These are phyloP conservation scores for Scolecobasidium constrictum DNA, from an alignment of 2,329 filamentous ascomycete genomes.

Conservation along the genomic window DNA sequence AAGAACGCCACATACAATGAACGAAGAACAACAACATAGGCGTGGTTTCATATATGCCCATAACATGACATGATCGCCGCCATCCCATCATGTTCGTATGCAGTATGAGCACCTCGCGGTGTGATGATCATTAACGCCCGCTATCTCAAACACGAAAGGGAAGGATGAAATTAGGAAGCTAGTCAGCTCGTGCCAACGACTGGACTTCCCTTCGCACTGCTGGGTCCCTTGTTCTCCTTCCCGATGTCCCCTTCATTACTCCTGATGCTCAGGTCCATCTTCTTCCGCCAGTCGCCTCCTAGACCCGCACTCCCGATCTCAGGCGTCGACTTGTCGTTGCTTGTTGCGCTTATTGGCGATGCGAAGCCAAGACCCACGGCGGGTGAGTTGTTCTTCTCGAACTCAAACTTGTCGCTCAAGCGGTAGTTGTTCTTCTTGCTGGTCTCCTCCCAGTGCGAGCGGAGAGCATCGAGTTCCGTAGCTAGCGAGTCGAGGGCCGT, in stretches of 20 bases:
- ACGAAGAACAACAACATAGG: too few species aligned
- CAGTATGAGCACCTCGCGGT: too few species aligned
- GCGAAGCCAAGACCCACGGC: background rate
- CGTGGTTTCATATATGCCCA: too few species aligned
- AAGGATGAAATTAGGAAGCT: too few species aligned
- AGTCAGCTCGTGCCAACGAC: too few species aligned
- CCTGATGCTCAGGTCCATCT: background rate
- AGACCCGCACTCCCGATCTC: background rate
- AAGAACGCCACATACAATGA: too few species aligned
- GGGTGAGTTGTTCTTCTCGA: conserved; percentile 41
- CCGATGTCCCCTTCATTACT: background rate
- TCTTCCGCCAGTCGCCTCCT: background rate
- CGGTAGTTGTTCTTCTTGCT: conserved; percentile 74
- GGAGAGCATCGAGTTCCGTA: conserved; percentile 79
- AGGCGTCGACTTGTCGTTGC: background rate
- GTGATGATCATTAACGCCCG: too few species aligned
- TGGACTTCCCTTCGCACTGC: background rate
- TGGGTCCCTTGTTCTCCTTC: too few species aligned
- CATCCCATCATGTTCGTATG: too few species aligned
- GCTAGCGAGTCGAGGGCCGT: conserved; percentile 81
- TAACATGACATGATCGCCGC: too few species aligned
- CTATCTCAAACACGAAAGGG: too few species aligned
- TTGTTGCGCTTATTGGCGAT: background rate
- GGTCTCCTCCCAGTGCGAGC: conserved; percentile 88
- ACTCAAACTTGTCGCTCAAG: conserved; percentile 80